Evolutionary conservation across 257 asterid species (phyloP).

Genomic region (Mitragyna speciosa): DNA sequence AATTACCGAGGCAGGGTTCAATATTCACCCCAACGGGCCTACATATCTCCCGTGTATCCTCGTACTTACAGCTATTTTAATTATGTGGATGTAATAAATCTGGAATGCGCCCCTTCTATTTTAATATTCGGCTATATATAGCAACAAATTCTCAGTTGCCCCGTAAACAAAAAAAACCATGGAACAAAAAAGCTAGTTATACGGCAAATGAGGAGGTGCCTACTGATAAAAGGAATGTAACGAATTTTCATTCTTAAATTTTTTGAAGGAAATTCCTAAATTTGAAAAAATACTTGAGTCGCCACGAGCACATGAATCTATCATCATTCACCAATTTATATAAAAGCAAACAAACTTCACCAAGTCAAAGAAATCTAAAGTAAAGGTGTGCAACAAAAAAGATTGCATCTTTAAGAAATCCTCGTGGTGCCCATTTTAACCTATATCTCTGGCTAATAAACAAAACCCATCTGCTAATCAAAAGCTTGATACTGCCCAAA

Average conservation of each 20-base stretch:
- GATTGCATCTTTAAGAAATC: background rate
- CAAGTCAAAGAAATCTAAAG: background rate
- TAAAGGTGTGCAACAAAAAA: background rate
- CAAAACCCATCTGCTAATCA: background rate
- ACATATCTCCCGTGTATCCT: background rate
- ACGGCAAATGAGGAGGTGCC: background rate
- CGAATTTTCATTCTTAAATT: background rate
- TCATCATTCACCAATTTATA: background rate
- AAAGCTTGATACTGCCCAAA: background rate
- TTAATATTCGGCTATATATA: background rate
- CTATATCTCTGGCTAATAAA: background rate
- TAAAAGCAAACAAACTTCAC: background rate
- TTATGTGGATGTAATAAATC: background rate
- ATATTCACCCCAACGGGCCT: background rate
- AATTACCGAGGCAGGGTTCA: background rate
- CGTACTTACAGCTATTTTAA: background rate
- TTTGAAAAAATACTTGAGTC: background rate
- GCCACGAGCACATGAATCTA: background rate
- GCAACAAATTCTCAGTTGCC: background rate
- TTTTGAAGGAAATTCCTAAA: background rate
- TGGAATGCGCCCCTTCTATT: background rate
- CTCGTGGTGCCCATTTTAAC: background rate
- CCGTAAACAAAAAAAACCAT: background rate
- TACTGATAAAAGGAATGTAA: too few relatives aligned
- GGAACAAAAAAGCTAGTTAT: background rate